These are phyloP conservation scores for Xylaria grammica DNA, from an alignment of 495 filamentous ascomycete species.

Conservation along the genomic window DNA sequence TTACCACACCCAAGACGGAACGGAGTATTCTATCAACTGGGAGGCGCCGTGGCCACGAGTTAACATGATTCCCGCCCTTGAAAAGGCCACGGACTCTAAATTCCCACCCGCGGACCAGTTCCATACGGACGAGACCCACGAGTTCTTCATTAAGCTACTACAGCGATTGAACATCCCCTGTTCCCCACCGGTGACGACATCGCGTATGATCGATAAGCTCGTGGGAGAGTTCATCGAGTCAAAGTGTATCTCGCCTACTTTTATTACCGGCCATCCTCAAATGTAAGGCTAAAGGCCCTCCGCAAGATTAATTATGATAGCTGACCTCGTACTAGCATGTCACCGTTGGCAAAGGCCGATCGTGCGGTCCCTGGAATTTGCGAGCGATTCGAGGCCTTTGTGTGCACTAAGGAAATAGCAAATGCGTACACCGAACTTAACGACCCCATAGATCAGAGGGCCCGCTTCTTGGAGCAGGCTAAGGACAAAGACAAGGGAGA, in stretches of 20 bases:
- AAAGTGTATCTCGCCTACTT: conserved; percentile 92
- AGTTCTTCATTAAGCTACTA: conserved; percentile 81
- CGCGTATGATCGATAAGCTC: conserved; percentile 97
- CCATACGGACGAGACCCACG: conserved; percentile 84
- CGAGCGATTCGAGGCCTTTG: conserved; percentile 97
- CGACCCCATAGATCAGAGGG: conserved; percentile 91
- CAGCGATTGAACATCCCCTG: conserved; percentile 93
- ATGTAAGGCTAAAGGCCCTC: conserved; percentile 8
- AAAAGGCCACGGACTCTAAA: conserved; percentile 86
- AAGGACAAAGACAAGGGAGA: conserved; percentile 95
- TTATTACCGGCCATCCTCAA: conserved; percentile 70
- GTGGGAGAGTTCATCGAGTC: conserved; percentile 96
- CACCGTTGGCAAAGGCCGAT: conserved; percentile 94
- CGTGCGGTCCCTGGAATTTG: conserved; percentile 81
- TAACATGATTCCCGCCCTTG: conserved; percentile 95
- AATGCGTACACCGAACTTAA: conserved; percentile 99
- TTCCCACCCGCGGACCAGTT: conserved; percentile 90
- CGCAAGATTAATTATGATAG: conserved; percentile 40
- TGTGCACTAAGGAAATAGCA: conserved; percentile 94
- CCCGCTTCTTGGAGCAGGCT: conserved; percentile 96
- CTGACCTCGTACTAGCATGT: conserved; percentile 64
- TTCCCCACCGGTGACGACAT: conserved; percentile 86
- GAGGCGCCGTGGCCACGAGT: conserved; percentile 89
- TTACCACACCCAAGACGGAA: conserved; percentile 80
- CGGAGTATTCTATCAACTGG: conserved; percentile 92